Conservation (phyloP, 441 rosid genomes). For the Brassica hybrid region DNA sequence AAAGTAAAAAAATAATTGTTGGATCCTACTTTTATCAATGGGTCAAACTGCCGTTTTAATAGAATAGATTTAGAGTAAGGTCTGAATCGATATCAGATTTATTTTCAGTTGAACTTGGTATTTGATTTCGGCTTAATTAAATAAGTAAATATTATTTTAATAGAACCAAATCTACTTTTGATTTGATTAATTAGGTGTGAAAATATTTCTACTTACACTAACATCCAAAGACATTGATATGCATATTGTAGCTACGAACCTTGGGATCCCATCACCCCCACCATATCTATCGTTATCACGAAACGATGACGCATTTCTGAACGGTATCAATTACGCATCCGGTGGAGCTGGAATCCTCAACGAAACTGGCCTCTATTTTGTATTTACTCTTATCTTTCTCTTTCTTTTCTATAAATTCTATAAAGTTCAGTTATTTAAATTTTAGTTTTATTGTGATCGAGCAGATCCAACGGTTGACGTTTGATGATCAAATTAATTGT, state of each 20-base stretch:
- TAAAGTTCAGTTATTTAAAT: neutral
- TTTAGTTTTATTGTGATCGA: neutral
- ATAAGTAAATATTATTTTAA: neutral
- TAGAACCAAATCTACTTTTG: neutral
- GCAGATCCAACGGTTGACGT: constrained; percentile 81
- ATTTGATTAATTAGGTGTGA: neutral
- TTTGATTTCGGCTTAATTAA: neutral
- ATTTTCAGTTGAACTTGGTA: neutral
- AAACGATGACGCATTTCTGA: constrained; percentile 55
- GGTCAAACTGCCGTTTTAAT: no score
- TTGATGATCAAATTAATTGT: constrained; percentile 81
- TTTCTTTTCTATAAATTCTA: neutral
- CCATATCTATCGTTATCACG: constrained; percentile 68
- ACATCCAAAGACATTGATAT: neutral
- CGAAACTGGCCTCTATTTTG: constrained; percentile 86
- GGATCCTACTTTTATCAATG: no score
- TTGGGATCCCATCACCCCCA: constrained; percentile 78
- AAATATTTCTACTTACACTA: neutral
- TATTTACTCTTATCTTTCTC: constrained; percentile 36
- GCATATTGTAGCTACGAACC: constrained; percentile 62
- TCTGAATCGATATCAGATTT: neutral
- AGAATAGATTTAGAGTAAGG: neutral
- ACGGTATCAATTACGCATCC: constrained; percentile 87
- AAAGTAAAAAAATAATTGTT: no score
- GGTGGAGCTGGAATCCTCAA: constrained; percentile 97